Evolutionary conservation across 2,329 filamentous ascomycete genomes (phyloP), one percentile per base, ranked within the genome.

Genomic region (Xylariaceae sp.): DNA sequence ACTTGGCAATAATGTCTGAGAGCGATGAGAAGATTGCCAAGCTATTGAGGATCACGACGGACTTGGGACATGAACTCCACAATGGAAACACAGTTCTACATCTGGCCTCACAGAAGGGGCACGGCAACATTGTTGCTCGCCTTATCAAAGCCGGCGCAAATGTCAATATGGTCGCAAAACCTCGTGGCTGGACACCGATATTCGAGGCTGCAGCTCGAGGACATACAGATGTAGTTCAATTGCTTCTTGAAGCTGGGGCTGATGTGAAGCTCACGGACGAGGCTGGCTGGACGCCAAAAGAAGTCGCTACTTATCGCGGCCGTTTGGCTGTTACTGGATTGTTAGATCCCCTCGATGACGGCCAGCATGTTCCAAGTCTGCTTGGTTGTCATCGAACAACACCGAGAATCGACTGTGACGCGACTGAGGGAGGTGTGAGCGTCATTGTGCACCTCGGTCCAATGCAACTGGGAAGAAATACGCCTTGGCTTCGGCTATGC

Each of bases 301-400:
- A 68, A 33, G 55, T 64, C 41, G 64, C 65, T 3, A 59, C 57
- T 3, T 64, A 63, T 41, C 60, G 59, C 40, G 66, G 66, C 6
- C 61, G 66, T 43, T 49, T 65, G 3, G 43, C 44, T 10, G 46
- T 65, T 5, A 61, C 59, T 22, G 52, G 48, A 12, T 43, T 58
- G 5, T 42, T 52, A 12, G 5, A 43, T 17, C 14, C 41, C 3
- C 11, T 27, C 22, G 19, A 14, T 27, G 3, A 23, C 14, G 14
- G 21, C 11, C 17, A 16, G 23, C 27, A 22, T 33, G 11, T 25
- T 6, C 12, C 6, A 11, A 25, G 12, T 20, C 8, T 29, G 14
- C 10, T 32, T 2, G 17, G 14, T 22, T 17, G 39, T 34, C 22
- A 12, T 32, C 16, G 12, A 14, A 4, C 5, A 16, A 16, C 7